A percentile compares a stretch with the other conserved stretches of the same genome.
Evolutionary conservation across 2,329 filamentous ascomycete genomes (phyloP).

Genomic region (Arthrobotrys iridis): DNA sequence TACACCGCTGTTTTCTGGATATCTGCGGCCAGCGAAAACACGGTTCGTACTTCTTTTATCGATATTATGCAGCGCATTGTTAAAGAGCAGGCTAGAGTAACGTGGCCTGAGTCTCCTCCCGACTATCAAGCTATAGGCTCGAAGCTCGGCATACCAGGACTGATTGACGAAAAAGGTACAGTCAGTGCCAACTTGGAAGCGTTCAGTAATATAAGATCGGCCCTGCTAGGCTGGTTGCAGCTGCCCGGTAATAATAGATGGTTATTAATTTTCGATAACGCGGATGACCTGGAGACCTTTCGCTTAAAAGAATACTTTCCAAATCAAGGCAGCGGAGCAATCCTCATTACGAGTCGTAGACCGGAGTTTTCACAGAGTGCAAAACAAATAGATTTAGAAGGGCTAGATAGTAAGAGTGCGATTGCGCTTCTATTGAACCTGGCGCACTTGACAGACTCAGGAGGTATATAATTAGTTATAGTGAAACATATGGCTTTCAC

Average conservation of each 20-base stretch:
- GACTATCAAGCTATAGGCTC: background rate
- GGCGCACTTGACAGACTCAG: background rate
- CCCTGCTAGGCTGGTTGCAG: constrained; percentile 1
- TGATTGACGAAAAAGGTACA: background rate
- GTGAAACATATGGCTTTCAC: too few species aligned
- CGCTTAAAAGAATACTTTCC: constrained; percentile 1
- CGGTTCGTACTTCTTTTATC: background rate
- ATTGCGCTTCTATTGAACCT: background rate
- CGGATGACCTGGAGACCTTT: constrained; percentile 5
- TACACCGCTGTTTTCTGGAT: constrained; percentile 7
- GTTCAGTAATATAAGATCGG: background rate
- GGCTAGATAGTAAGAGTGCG: too few species aligned
- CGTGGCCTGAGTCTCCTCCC: background rate
- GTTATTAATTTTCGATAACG: constrained; percentile 12
- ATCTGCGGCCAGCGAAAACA: background rate
- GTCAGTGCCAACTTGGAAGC: background rate
- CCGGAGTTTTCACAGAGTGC: background rate
- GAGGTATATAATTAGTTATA: too few species aligned
- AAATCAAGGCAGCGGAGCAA: background rate
- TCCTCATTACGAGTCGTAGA: constrained; percentile 3
- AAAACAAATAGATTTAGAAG: background rate
- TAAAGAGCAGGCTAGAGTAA: constrained; percentile 1
- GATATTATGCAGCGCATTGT: constrained; percentile 7
- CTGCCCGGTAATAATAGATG: background rate
- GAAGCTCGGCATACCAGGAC: constrained; percentile 5